Evolutionary conservation across 495 filamentous ascomycete species (phyloP).

Genomic region (Tetracladium setigerum): DNA sequence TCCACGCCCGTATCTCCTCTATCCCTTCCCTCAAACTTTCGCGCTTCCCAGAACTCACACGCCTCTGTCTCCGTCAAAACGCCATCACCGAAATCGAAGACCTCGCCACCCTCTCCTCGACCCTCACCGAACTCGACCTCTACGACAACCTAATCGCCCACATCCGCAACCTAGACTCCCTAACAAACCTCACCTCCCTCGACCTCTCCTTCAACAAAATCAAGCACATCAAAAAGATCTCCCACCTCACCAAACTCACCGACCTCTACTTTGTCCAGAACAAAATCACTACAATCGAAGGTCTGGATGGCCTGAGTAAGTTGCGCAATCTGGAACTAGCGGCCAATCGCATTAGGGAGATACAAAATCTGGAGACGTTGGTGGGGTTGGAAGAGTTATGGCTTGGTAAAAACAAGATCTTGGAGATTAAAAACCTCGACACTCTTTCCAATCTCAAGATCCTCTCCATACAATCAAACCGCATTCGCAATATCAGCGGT

Average conservation of each 20-base stretch:
- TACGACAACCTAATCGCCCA: constrained; percentile 97
- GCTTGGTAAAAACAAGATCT: constrained; percentile 98
- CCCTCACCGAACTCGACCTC: constrained; percentile 78
- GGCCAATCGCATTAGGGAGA: constrained; percentile 84
- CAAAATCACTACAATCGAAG: constrained; percentile 82
- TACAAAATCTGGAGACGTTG: constrained; percentile 78
- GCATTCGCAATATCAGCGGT: constrained; percentile 72
- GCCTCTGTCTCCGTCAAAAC: constrained; percentile 92
- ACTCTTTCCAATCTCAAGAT: constrained; percentile 73
- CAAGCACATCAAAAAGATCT: constrained; percentile 90
- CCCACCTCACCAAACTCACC: constrained; percentile 67
- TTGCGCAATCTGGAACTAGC: constrained; percentile 82
- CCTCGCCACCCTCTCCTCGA: constrained; percentile 52
- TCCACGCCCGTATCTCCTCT: constrained; percentile 75
- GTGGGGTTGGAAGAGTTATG: constrained; percentile 77
- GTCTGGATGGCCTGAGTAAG: constrained; percentile 63
- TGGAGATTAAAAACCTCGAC: constrained; percentile 65
- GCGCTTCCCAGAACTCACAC: constrained; percentile 68
- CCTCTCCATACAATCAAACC: constrained; percentile 95
- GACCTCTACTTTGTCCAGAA: constrained; percentile 95
- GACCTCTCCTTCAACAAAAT: constrained; percentile 99
- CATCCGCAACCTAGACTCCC: constrained; percentile 72
- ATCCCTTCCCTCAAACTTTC: constrained; percentile 72
- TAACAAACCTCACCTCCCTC: constrained; percentile 65
- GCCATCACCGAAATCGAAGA: constrained; percentile 71